Conservation (phyloP, 2,329 filamentous ascomycete genomes). For the Ceratocystiopsis minuta region DNA sequence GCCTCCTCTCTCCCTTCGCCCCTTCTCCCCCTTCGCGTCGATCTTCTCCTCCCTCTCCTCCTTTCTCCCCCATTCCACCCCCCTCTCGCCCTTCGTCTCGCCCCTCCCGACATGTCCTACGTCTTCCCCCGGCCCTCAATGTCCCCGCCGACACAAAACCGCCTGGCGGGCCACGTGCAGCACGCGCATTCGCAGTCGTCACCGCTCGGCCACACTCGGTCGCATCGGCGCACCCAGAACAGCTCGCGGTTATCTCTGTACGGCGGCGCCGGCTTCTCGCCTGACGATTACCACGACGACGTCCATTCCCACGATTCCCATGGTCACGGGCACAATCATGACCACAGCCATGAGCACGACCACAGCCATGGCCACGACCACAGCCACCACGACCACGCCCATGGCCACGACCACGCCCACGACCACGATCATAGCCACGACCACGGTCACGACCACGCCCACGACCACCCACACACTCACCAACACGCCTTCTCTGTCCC, state of each 20-base stretch:
- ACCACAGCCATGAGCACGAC: conserved; percentile 1
- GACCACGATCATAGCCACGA: conserved; percentile 7
- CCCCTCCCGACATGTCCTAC: conserved; percentile 18
- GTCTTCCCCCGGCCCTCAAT: conserved; percentile 28
- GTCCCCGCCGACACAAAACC: conserved; percentile 26
- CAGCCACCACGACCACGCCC: conserved; percentile 9
- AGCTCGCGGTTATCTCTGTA: conserved; percentile 7
- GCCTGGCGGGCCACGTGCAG: conserved; percentile 17
- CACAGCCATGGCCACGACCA: conserved; percentile 14
- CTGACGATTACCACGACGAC: no score
- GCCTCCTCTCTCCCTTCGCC: no score
- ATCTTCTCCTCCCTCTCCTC: no score
- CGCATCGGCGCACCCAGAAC: conserved; percentile 11
- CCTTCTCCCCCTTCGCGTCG: no score
- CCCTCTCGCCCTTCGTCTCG: conserved; percentile 32
- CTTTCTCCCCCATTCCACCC: conserved; percentile 13
- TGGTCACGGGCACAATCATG: background rate
- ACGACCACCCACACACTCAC: conserved; percentile 11
- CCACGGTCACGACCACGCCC: conserved; percentile 12
- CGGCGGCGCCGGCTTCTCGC: conserved; percentile 12
- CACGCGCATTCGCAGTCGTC: conserved; percentile 1
- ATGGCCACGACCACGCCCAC: background rate
- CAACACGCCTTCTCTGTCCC: conserved; percentile 11
- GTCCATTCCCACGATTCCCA: conserved; percentile 9
- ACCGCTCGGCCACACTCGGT: conserved; percentile 1